phyloP scores from a whole-genome alignment of 352 stramenopile genomes.

The Aphanomyces astaci region DNA sequence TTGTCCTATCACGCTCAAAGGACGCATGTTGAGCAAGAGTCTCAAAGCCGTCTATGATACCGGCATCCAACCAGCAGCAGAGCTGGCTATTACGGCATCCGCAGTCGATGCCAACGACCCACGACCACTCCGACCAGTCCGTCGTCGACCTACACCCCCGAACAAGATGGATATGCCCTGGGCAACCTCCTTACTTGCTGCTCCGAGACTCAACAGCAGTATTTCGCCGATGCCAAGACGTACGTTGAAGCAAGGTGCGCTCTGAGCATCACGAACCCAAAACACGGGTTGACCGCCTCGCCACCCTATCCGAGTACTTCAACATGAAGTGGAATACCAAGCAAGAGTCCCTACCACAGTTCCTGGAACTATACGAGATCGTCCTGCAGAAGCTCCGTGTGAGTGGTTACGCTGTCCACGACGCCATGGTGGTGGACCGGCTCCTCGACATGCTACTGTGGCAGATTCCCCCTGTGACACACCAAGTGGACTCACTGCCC shows the following conservation, averaged over 20 bases:
- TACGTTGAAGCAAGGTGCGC: background rate
- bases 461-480: background rate
- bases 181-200: background rate
- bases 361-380: background rate
- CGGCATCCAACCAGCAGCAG: background rate
- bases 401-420: background rate
- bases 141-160: background rate
- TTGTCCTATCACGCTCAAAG: no score
- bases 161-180: background rate
- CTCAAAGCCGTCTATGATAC: no score
- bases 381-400: background rate
- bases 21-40: no score
- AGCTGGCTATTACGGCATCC: no score
- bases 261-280: background rate
- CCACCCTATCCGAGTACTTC: background rate
- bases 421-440: background rate
- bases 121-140: background rate
- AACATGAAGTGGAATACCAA: background rate
- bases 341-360: slow-evolving; percentile 1
- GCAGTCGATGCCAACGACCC: background rate
- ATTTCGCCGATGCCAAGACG: background rate
- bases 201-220: background rate
- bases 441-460: background rate
- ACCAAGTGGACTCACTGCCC: background rate
- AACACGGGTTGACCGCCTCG: background rate